Evolutionary conservation across 257 asterid species (phyloP).

Genomic region (Gardenia jasminoides): DNA sequence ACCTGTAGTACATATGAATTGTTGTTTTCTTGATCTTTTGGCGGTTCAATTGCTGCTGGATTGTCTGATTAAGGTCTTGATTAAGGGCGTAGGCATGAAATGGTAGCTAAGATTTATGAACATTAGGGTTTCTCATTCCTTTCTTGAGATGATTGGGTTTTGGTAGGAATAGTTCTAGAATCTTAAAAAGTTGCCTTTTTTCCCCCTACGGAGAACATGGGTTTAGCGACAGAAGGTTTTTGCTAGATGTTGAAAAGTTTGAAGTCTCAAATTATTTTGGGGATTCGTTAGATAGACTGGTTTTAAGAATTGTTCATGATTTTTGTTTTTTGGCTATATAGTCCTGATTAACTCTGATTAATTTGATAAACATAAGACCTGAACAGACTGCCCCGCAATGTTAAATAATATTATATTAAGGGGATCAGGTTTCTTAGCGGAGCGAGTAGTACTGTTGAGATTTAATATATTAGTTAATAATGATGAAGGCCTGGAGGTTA

Average conservation of each 20-base stretch:
- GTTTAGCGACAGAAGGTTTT: background rate
- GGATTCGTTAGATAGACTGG: background rate
- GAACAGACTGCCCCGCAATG: background rate
- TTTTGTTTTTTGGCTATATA: too few relatives aligned
- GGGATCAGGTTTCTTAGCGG: background rate
- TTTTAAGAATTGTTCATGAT: background rate
- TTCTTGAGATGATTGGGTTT: background rate
- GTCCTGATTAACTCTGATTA: too few relatives aligned
- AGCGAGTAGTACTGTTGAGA: background rate
- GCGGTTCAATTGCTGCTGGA: background rate
- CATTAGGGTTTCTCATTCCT: slow-evolving; percentile 4
- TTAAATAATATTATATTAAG: background rate
- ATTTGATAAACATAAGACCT: background rate
- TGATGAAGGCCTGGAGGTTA: background rate
- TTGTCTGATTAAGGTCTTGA: background rate
- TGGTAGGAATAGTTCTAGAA: background rate
- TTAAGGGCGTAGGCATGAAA: background rate
- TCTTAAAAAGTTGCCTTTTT: background rate
- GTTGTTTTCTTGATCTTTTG: background rate
- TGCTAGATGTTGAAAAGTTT: background rate
- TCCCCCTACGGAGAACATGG: background rate
- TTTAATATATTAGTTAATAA: background rate
- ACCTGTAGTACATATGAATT: background rate
- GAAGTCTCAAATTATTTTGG: background rate
- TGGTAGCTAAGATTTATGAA: background rate